Conservation (phyloP, 2,329 filamentous ascomycete species). For the Aspergillus tanneri region DNA sequence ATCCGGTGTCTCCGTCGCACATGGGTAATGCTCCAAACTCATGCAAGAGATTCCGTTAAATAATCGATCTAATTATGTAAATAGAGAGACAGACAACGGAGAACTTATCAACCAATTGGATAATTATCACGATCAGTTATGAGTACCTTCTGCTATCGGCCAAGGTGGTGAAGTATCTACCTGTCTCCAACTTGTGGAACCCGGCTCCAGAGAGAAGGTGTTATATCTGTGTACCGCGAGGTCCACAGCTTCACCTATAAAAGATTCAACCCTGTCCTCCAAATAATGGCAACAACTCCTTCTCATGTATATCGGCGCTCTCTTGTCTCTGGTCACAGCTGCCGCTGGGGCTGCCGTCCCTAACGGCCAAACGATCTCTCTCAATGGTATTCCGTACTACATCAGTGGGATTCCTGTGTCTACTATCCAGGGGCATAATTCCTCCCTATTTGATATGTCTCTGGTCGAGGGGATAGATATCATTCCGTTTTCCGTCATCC, state of each 20-base stretch:
- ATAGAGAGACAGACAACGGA: too few relatives aligned
- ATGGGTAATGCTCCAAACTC: not conserved
- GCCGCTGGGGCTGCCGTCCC: conserved; percentile 4
- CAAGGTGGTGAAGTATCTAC: too few relatives aligned
- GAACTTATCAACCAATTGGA: too few relatives aligned
- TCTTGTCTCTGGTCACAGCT: conserved; percentile 3
- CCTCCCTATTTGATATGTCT: conserved; percentile 1
- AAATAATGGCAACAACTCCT: not conserved
- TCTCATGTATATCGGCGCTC: conserved; percentile 1
- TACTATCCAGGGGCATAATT: conserved; percentile 1
- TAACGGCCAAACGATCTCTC: conserved; percentile 7
- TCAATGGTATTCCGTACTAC: conserved; percentile 36
- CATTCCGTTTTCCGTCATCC: conserved; percentile 20
- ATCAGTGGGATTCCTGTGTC: conserved; percentile 22
- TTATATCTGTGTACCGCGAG: not conserved
- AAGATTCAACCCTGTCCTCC: not conserved
- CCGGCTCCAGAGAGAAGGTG: too few relatives aligned
- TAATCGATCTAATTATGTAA: too few relatives aligned
- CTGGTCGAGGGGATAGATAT: conserved; percentile 7
- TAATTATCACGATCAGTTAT: too few relatives aligned
- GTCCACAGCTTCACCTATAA: not conserved
- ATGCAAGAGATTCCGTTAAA: too few relatives aligned
- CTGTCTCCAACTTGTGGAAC: not conserved
- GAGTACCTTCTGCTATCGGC: too few relatives aligned
- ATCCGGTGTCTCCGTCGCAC: not conserved